These are phyloP conservation scores for Naegleria fowleri DNA, from an alignment of 208 protist species.

Conservation along the genomic window DNA sequence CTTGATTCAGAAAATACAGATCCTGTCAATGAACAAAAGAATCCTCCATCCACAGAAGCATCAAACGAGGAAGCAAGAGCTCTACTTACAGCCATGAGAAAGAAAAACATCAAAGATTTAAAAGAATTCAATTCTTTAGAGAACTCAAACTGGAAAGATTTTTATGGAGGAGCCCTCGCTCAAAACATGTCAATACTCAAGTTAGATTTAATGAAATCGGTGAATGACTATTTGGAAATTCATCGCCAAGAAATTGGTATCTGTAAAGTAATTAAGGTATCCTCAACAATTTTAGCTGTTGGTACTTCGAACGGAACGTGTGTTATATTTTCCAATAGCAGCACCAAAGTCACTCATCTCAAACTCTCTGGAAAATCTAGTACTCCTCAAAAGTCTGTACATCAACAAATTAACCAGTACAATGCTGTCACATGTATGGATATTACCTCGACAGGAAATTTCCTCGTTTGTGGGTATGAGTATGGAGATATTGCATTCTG, in stretches of 20 bases:
- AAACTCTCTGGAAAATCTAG: neutral
- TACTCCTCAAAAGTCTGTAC: neutral
- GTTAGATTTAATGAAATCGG: neutral
- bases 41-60: neutral
- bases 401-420: neutral
- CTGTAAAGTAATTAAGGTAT: constrained; percentile 13
- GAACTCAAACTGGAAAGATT: neutral
- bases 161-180: neutral
- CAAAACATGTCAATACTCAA: neutral
- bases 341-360: neutral
- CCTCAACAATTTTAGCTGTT: neutral
- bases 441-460: constrained; percentile 11
- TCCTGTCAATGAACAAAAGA: neutral
- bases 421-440: constrained; percentile 1
- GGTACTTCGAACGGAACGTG: neutral
- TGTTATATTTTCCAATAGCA: constrained; percentile 2
- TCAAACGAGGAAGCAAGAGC: neutral
- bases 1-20: neutral
- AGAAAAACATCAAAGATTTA: neutral
- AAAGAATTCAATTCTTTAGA: neutral
- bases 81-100: neutral
- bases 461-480: neutral
- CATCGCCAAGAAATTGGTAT: neutral
- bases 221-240: neutral
- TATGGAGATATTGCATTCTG: neutral